phyloP scores from a whole-genome alignment of 805 yeast species.

The Starmera quercuum region DNA sequence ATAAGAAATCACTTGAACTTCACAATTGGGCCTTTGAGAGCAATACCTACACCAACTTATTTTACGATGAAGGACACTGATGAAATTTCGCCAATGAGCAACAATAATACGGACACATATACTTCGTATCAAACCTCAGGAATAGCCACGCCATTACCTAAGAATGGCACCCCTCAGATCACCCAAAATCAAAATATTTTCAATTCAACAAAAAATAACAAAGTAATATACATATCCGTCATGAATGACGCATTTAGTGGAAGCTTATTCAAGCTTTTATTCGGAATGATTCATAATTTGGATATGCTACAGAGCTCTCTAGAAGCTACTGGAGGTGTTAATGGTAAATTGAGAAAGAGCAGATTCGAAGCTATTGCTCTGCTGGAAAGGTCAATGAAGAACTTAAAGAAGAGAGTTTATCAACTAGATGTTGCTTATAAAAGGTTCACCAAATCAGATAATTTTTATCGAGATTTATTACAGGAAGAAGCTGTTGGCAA shows the following conservation, averaged over 20 bases:
- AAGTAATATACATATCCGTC: slow-evolving; percentile 20
- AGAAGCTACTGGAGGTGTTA: background rate
- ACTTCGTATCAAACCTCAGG: slow-evolving; percentile 15
- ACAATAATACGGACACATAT: slow-evolving; percentile 1
- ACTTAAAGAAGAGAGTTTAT: slow-evolving; percentile 22
- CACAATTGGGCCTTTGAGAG: slow-evolving; percentile 30
- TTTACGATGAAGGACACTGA: slow-evolving; percentile 7
- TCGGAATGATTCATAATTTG: slow-evolving; percentile 24
- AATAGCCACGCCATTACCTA: slow-evolving; percentile 27
- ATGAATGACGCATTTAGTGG: slow-evolving; percentile 25
- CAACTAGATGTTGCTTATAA: slow-evolving; percentile 27
- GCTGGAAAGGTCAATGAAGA: slow-evolving; percentile 10
- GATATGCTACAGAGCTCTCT: slow-evolving; percentile 16
- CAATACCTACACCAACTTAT: slow-evolving; percentile 25
- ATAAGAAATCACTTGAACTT: slow-evolving; percentile 37
- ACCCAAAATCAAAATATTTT: slow-evolving; percentile 1
- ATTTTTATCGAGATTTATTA: slow-evolving; percentile 27
- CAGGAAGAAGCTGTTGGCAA: slow-evolving; percentile 27
- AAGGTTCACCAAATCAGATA: slow-evolving; percentile 26
- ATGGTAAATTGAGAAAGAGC: background rate
- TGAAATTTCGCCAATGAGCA: background rate
- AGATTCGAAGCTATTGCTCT: slow-evolving; percentile 3
- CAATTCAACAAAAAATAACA: slow-evolving; percentile 3
- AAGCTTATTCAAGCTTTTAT: slow-evolving; percentile 21
- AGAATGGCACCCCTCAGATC: slow-evolving; percentile 3